Percentiles rank a stretch among this genome's conserved stretches.
These are phyloP conservation scores for Catenaria anguillulae DNA, from an alignment of 371 early-diverging fungal genomes.

Conservation along the genomic window DNA sequence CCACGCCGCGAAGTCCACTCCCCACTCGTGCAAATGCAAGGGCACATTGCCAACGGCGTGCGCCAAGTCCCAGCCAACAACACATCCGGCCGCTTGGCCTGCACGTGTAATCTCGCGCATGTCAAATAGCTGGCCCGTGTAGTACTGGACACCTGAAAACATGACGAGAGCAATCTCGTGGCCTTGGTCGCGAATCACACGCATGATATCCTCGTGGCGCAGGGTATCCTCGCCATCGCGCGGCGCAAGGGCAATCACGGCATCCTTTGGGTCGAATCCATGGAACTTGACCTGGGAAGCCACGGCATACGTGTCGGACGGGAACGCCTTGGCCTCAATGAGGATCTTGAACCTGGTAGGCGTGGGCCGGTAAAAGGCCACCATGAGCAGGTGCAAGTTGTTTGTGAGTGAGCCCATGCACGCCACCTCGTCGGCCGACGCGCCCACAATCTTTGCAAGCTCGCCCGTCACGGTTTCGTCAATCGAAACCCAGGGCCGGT, in stretches of 20 bases:
- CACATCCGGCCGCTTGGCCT: slow-evolving; percentile 65
- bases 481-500: slow-evolving; percentile 76
- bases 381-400: slow-evolving; percentile 78
- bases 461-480: slow-evolving; percentile 59
- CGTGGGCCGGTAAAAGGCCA: slow-evolving; percentile 82
- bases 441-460: slow-evolving; percentile 69
- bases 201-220: slow-evolving; percentile 65
- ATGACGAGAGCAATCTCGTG: slow-evolving; percentile 68
- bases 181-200: slow-evolving; percentile 52
- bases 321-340: slow-evolving; percentile 86
- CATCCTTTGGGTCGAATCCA: slow-evolving; percentile 48
- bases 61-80: slow-evolving; percentile 90
- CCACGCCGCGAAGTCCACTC: slow-evolving; percentile 96
- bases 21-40: slow-evolving; percentile 81
- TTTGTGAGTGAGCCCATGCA: slow-evolving; percentile 83
- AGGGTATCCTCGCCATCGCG: slow-evolving; percentile 53
- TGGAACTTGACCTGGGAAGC: slow-evolving; percentile 73
- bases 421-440: slow-evolving; percentile 63
- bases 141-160: slow-evolving; percentile 87
- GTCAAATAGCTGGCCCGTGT: slow-evolving; percentile 88
- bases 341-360: slow-evolving; percentile 60
- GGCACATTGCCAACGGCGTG: slow-evolving; percentile 92
- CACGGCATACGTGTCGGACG: slow-evolving; percentile 88
- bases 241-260: slow-evolving; percentile 58
- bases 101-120: slow-evolving; percentile 68